phyloP scores from a whole-genome alignment of 352 stramenopile species.

The Globisporangium acanthophoron region DNA sequence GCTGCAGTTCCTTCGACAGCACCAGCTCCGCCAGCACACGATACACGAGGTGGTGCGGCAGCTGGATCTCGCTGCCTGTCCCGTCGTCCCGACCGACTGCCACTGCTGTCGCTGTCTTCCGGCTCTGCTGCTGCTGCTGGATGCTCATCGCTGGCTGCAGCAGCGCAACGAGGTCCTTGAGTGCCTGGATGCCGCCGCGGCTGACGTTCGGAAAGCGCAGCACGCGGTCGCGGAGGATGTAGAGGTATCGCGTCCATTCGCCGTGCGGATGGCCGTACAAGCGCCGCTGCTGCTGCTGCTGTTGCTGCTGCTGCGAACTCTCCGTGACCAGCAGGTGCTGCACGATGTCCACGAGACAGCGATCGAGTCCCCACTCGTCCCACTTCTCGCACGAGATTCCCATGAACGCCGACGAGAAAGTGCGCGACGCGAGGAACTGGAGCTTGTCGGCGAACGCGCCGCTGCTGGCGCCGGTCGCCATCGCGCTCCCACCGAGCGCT shows the following conservation, averaged over 20 bases:
- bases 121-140: constrained; percentile 4
- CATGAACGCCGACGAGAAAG: constrained; percentile 47
- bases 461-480: neutral
- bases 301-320: constrained; percentile 3
- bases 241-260: constrained; percentile 59
- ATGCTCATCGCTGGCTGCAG: constrained; percentile 5
- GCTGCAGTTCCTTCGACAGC: constrained; percentile 48
- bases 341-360: constrained; percentile 27
- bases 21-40: constrained; percentile 45
- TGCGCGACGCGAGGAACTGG: constrained; percentile 26
- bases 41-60: constrained; percentile 36
- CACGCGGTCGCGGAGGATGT: constrained; percentile 43
- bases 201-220: constrained; percentile 29
- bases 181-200: constrained; percentile 21
- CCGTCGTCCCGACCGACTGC: too few species aligned
- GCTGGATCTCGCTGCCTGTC: too few species aligned
- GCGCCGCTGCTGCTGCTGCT: too few species aligned
- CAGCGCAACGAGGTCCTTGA: constrained; percentile 31
- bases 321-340: constrained; percentile 14
- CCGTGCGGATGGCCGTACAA: constrained; percentile 8
- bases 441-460: constrained; percentile 22
- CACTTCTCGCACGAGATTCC: constrained; percentile 40
- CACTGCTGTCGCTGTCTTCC: too few species aligned
- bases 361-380: constrained; percentile 38
- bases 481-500: neutral